phyloP scores from a whole-genome alignment of 345 rosid genomes.

The Draba incana region DNA sequence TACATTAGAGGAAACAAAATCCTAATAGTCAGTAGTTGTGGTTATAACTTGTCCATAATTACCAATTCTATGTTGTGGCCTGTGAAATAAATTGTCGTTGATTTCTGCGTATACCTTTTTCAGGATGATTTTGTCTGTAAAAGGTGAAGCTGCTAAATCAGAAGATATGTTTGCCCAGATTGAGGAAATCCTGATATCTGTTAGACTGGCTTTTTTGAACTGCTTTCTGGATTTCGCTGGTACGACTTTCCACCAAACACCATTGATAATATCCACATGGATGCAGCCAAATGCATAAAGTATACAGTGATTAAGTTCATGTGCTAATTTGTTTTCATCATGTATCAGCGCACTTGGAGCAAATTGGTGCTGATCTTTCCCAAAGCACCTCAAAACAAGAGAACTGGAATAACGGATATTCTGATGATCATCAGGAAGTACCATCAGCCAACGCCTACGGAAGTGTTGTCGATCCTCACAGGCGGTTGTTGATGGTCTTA shows the following conservation, averaged over 20 bases:
- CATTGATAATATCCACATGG: not conserved
- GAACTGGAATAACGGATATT: slow-evolving; percentile 65
- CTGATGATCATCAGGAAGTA: slow-evolving; percentile 52
- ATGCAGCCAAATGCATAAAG: slow-evolving; percentile 7
- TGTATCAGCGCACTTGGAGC: slow-evolving; percentile 45
- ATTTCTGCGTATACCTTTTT: slow-evolving; percentile 29
- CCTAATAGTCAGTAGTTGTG: not conserved
- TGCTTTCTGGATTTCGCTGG: slow-evolving; percentile 99
- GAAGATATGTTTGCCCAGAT: slow-evolving; percentile 74
- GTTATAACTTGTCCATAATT: slow-evolving; percentile 2
- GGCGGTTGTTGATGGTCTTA: slow-evolving; percentile 74
- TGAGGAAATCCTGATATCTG: slow-evolving; percentile 88
- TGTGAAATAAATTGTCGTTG: slow-evolving; percentile 9
- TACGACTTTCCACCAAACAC: slow-evolving; percentile 39
- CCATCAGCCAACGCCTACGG: slow-evolving; percentile 57
- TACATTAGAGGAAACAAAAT: not conserved
- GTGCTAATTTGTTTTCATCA: slow-evolving; percentile 36
- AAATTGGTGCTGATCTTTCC: slow-evolving; percentile 41
- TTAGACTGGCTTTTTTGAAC: slow-evolving; percentile 87
- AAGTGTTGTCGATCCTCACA: slow-evolving; percentile 74
- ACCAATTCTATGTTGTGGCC: not conserved
- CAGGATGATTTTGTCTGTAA: slow-evolving; percentile 86
- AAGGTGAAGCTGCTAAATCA: slow-evolving; percentile 74
- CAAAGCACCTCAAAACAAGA: slow-evolving; percentile 50
- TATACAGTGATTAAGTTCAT: slow-evolving; percentile 5